Conservation (phyloP, 2,329 filamentous ascomycete genomes). For the Nemania sp. region DNA sequence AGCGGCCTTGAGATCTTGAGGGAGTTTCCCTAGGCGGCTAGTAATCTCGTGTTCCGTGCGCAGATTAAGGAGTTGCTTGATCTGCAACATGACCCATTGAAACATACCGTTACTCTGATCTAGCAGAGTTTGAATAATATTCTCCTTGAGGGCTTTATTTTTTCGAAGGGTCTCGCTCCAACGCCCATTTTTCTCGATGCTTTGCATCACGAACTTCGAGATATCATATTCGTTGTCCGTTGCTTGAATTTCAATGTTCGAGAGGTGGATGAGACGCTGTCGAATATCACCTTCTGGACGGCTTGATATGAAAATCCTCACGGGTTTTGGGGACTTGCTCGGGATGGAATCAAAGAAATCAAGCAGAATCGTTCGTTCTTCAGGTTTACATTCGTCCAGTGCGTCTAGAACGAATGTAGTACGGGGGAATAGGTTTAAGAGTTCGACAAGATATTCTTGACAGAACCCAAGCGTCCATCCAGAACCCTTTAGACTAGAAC, state of each 20-base stretch:
- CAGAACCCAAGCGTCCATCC: slow-evolving; percentile 30
- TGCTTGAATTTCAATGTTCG: slow-evolving; percentile 30
- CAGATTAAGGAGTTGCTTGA: slow-evolving; percentile 13
- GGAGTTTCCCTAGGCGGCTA: slow-evolving; percentile 23
- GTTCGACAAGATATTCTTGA: slow-evolving; percentile 11
- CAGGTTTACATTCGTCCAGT: slow-evolving; percentile 23
- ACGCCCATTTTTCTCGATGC: slow-evolving; percentile 16
- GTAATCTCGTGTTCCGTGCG: slow-evolving; percentile 4
- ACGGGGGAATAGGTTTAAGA: slow-evolving; percentile 12
- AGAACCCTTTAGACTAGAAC: slow-evolving; percentile 1
- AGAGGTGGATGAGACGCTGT: slow-evolving; percentile 5
- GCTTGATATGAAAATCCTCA: slow-evolving; percentile 35
- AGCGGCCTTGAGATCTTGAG: background rate
- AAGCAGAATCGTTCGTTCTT: slow-evolving; percentile 13
- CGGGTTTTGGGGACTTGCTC: slow-evolving; percentile 8
- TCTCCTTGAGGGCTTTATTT: slow-evolving; percentile 3
- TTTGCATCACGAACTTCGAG: slow-evolving; percentile 23
- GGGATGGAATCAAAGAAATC: slow-evolving; percentile 20
- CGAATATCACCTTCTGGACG: slow-evolving; percentile 33
- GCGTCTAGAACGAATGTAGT: slow-evolving; percentile 31
- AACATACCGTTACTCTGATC: slow-evolving; percentile 14
- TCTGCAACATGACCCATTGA: slow-evolving; percentile 28
- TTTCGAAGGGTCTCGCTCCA: background rate
- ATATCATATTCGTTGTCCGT: slow-evolving; percentile 29
- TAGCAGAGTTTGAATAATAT: background rate